Base-by-base conservation (phyloP, 2,329 filamentous ascomycete genomes). In the Alternaria burnsii region DNA sequence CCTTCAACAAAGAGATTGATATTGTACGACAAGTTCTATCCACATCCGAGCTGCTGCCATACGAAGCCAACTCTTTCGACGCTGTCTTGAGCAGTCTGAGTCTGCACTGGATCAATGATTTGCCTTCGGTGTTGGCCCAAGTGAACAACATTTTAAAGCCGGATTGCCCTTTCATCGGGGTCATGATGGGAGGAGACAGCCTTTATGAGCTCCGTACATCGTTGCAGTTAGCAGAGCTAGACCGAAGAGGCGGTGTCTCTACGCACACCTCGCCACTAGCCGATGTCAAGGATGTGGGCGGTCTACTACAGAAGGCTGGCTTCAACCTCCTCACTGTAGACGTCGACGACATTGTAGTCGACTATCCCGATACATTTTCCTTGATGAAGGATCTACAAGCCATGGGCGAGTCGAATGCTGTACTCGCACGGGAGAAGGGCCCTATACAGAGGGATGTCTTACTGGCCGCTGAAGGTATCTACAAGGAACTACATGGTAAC, bases 271-370 rank as follows among this genome's bases (percentile, higher is more conserved):
- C 93, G 4, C 95, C 95, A 3, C 80, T 99, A 20, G 95, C 94
- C 0, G 94, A 99, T 78, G 93, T 97, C 10, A 86, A 91, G 18
- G 96, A 99, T 75, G 87, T 98, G 1, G 95, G 95, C 2, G 94
- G 93, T 2, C 81, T 99, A 55, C 81, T 99, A 63, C 91, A 92
- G 69, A 89, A 90, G 64, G 92, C 94, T 0, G 93, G 94, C 18
- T 99, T 98, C 83, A 96, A 94, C 79, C 91, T 99, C 83, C 84
- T 98, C 70, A 99, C 96, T 0, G 93, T 99, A 1, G 95, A 99
- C 72, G 90, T 99, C 14, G 96, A 99, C 79, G 95, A 99, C 79
- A 96, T 99, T 52, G 88, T 98, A 28, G 93, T 99, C 30, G 93
- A 97, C 77, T 99, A 93, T 75, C 95, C 95, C 0, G 88, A 94